phyloP scores from a whole-genome alignment of 1,139 yeast genomes.

The Pichia sp. region DNA sequence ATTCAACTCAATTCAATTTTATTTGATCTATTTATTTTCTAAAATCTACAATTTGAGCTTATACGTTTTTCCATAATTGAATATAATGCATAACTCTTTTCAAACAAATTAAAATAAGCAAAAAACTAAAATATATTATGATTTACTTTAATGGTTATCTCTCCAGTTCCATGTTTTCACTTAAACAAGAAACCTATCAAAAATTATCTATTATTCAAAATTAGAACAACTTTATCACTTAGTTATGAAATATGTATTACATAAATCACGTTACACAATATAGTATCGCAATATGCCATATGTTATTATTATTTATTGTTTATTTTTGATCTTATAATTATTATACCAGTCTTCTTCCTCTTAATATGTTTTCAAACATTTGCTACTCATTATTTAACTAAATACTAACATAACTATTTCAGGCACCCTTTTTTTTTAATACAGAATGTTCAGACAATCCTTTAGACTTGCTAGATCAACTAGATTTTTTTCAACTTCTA shows the following conservation, averaged over 20 bases:
- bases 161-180: neutral
- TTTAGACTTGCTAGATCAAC: slow-evolving; percentile 28
- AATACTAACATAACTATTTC: slow-evolving; percentile 1
- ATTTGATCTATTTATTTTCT: neutral
- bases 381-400: neutral
- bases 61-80: neutral
- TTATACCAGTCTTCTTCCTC: neutral
- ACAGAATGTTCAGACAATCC: slow-evolving; percentile 31
- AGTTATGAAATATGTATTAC: neutral
- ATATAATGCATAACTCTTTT: neutral
- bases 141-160: neutral
- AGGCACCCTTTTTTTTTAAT: neutral
- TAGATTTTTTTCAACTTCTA: slow-evolving; percentile 27
- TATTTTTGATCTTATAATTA: too few species aligned
- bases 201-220: neutral
- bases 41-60: neutral
- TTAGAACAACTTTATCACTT: neutral
- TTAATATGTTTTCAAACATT: neutral
- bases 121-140: neutral
- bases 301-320: neutral
- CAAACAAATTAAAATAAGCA: neutral
- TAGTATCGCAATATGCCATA: neutral
- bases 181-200: neutral
- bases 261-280: neutral
- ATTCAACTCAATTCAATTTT: neutral